Evolutionary conservation across 116 monocot genomes (phyloP).

Genomic region (Papilionanthe hybrid): DNA sequence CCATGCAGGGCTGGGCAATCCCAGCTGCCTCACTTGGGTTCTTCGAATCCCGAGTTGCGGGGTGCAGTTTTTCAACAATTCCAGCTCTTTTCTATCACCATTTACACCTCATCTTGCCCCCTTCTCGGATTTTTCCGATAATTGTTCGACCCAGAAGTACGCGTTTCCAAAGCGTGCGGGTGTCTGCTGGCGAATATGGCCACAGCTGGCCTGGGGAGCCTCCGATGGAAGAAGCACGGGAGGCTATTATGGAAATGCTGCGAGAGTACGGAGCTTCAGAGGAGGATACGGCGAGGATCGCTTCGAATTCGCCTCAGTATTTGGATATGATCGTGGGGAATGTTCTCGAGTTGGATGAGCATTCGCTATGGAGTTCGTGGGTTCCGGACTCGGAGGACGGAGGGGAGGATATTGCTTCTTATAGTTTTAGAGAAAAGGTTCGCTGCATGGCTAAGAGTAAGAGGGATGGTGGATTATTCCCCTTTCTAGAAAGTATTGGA

Average conservation of each 20-base stretch:
- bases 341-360: slow-evolving; percentile 70
- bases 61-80: neutral
- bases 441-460: slow-evolving; percentile 77
- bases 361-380: slow-evolving; percentile 73
- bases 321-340: slow-evolving; percentile 36
- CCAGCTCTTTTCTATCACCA: neutral
- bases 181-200: neutral
- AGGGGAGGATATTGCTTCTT: slow-evolving; percentile 15
- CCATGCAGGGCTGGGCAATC: slow-evolving; percentile 5
- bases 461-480: slow-evolving; percentile 59
- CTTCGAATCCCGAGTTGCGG: neutral
- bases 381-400: neutral
- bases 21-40: neutral
- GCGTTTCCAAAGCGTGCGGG: neutral
- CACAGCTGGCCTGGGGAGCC: neutral
- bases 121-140: neutral
- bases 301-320: slow-evolving; percentile 54
- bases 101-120: neutral
- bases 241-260: slow-evolving; percentile 49
- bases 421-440: slow-evolving; percentile 65
- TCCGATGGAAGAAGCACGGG: slow-evolving; percentile 26
- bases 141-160: neutral
- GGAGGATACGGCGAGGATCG: slow-evolving; percentile 52
- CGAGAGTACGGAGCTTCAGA: slow-evolving; percentile 57
- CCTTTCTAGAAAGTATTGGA: slow-evolving; percentile 85